Percentiles rank a stretch among this genome's conserved stretches.
phyloP scores from a whole-genome alignment of 1,284 basidiomycete genomes.

The Chalciporus sp. region DNA sequence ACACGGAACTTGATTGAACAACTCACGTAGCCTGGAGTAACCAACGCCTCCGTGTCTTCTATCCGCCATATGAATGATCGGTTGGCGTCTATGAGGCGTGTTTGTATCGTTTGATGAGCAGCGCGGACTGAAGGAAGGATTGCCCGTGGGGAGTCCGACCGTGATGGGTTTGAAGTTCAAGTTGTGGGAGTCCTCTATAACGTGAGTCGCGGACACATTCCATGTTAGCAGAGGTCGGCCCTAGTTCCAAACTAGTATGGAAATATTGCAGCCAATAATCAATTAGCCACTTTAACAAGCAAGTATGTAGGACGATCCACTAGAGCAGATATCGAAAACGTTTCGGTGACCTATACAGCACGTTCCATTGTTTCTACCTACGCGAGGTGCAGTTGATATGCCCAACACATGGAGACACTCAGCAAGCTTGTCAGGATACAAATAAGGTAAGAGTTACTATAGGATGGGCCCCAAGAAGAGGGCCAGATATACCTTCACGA shows the following conservation, averaged over 20 bases:
- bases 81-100: background rate
- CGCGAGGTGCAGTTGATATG: conserved; percentile 53
- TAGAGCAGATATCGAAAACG: conserved; percentile 53
- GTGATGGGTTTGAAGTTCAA: background rate
- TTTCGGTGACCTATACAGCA: conserved; percentile 28
- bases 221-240: too few relatives aligned
- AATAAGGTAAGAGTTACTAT: conserved; percentile 43
- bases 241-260: too few relatives aligned
- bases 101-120: too few relatives aligned
- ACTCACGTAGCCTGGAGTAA: conserved; percentile 25
- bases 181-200: background rate
- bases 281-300: too few relatives aligned
- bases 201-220: too few relatives aligned
- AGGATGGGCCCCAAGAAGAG: conserved; percentile 39
- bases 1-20: background rate
- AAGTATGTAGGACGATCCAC: too few relatives aligned
- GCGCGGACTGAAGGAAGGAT: background rate
- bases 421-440: conserved; percentile 51
- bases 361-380: conserved; percentile 45
- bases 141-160: background rate
- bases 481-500: conserved; percentile 47
- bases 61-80: conserved; percentile 7
- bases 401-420: conserved; percentile 54
- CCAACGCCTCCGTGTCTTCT: conserved; percentile 6
- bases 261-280: too few relatives aligned